These are phyloP conservation scores for Citrus unshiu DNA, from an alignment of 345 rosid species.

Conservation along the genomic window DNA sequence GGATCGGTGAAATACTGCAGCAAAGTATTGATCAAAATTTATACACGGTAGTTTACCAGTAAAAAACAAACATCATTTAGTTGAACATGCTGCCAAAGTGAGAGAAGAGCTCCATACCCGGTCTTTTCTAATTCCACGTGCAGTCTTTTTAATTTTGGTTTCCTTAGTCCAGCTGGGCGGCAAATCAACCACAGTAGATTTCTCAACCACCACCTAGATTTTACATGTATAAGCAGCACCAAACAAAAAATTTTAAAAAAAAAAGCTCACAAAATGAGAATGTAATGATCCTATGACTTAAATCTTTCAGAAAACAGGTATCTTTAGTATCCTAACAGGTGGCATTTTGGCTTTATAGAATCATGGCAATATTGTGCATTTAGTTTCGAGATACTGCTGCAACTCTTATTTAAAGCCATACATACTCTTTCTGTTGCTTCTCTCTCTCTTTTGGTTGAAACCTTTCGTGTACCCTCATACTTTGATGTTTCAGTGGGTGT, in stretches of 20 bases:
- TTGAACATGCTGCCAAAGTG: not conserved
- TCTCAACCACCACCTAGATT: constrained; percentile 30
- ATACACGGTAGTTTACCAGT: not conserved
- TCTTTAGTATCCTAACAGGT: not conserved
- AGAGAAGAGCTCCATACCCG: constrained; percentile 24
- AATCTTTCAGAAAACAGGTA: not conserved
- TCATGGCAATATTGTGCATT: not conserved
- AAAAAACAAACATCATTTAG: not conserved
- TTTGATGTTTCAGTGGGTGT: not conserved
- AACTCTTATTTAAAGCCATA: not conserved
- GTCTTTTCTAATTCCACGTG: constrained; percentile 22
- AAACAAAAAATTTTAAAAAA: not conserved
- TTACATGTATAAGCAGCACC: not conserved
- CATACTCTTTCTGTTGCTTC: not conserved
- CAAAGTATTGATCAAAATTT: constrained; percentile 13
- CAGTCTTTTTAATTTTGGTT: constrained; percentile 19
- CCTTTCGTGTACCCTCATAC: not conserved
- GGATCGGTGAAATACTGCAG: constrained; percentile 42
- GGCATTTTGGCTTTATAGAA: not conserved
- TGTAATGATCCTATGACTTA: not conserved
- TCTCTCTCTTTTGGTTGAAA: not conserved
- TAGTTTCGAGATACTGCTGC: not conserved
- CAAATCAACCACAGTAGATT: constrained; percentile 22
- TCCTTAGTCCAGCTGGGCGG: constrained; percentile 44
- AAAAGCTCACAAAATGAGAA: not conserved